Base-by-base conservation (phyloP, 2,329 filamentous ascomycete genomes). In the Exophiala viscosa region DNA sequence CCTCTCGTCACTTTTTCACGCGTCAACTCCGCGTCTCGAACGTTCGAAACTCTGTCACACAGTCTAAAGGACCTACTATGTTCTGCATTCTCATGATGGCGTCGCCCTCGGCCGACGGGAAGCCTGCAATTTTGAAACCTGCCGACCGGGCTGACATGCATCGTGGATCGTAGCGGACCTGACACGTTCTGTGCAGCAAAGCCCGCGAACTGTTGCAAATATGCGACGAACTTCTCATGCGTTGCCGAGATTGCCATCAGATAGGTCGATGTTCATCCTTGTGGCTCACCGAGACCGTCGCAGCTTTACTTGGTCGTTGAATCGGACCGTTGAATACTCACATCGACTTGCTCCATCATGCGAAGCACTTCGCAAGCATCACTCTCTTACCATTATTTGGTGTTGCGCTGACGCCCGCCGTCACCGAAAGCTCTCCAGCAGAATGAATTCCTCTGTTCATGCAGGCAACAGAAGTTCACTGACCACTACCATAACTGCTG, bases 311-410 rank as follows among this genome's bases (percentile, higher is more conserved):
- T 44, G 32, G 31, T 36, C 18, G 39, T 38, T 20, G 14, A n/a
- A 28, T 46, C 17, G n/a, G 43, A 11, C 23, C 18, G 18, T 48
- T 52, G 45, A 31, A 57, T 57, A 51, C 50, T 47, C 13, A 23
- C 45, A 43, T 38, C 18, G 18, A 15, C 17, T 32, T 41, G 14
- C 20, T 46, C 32, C 47, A 51, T 28, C 50, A 57, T 57, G 50
- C 43, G n/a, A 50, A 34, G 50, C 50, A 49, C 23, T 50, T 51
- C 14, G 38, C 17, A 42, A 54, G 10, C 35, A 43, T 18, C 39
- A 45, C 18, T 33, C 43, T 18, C 47, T 32, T 31, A 47, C 36
- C 20, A 23, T 7, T 3, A n/a, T 51, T 31, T 28, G 33, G 14
- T 31, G 31, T 23, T 34, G 18, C 48, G 9, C 34, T 18, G 14